Base-by-base conservation (phyloP, 2,329 filamentous ascomycete genomes). In the Fusarium nodosum region DNA sequence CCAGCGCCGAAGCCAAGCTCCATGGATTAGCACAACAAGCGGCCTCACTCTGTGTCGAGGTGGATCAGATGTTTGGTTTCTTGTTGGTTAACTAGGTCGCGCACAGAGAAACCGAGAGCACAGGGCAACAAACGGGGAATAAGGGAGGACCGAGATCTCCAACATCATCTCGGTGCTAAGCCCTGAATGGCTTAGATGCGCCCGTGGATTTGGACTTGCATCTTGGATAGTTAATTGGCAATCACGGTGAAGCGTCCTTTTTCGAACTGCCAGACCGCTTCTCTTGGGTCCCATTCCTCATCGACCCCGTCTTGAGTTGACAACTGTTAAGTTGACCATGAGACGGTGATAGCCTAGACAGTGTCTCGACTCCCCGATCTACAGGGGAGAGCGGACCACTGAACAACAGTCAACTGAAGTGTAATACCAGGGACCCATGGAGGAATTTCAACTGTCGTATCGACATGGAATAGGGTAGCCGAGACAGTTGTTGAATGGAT, bases 261-360 rank as follows among this genome's bases (percentile, higher is more conserved):
- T 52, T 52, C 34, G 41, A 68, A 71, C 38, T 52, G 56, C 63
- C 67, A 72, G 72, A 74, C 72, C 72, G 72, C 72, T 64, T 69
- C 68, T 74, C 71, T 63, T 57, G 44, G 68, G 62, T 62, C 69
- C 66, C 66, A 60, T 72, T 70, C 71, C 60, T 60, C 71, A 68
- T 70, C 56, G 68, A 61, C 61, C 48, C 66, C 69, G 52, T 68
- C 46, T 56, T 52, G 48, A 28, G 16, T 57, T 66, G 66, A 56
- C 64, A 71, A 72, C 70, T 72, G 67, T 71, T 60, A 55, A 30
- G 33, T 28, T 39, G 26, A 46, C 61, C 52, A 66, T 62, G 68
- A 62, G 65, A 46, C 33, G 36, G 24, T 28, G 39, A 22, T 36
- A 52, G 34, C 34, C 48, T 52, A 71, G 67, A 69, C 69, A 62